A percentile compares a stretch with the other conserved stretches of the same genome.
phyloP scores from a whole-genome alignment of 257 asterid genomes.

The Ilex aquifolium region DNA sequence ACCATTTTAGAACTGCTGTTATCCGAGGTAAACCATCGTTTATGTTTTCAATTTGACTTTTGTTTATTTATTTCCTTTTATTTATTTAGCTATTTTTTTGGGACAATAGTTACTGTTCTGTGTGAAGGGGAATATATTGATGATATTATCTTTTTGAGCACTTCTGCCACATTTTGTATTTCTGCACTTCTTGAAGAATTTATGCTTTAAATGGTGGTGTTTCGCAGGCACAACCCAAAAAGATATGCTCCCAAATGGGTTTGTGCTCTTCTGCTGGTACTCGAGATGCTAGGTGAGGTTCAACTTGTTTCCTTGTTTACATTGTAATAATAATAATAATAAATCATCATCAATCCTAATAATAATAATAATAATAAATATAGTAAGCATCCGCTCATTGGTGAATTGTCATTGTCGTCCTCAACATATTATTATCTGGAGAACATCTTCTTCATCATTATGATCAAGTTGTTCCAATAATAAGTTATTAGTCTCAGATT shows the following conservation, averaged over 20 bases:
- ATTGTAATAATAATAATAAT: not conserved
- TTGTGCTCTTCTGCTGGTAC: constrained; percentile 59
- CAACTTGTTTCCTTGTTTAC: constrained; percentile 6
- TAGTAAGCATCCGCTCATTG: too few relatives aligned
- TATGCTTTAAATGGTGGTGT: constrained; percentile 11
- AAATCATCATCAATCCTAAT: too few relatives aligned
- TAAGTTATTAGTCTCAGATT: too few relatives aligned
- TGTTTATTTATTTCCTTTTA: not conserved
- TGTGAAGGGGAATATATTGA: not conserved
- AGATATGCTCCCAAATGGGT: constrained; percentile 58
- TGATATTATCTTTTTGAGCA: too few relatives aligned
- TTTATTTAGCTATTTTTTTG: not conserved
- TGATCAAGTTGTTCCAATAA: too few relatives aligned
- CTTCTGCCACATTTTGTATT: too few relatives aligned
- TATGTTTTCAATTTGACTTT: not conserved
- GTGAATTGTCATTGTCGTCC: too few relatives aligned
- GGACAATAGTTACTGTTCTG: not conserved
- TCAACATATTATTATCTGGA: too few relatives aligned
- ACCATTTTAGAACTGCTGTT: constrained; percentile 55
- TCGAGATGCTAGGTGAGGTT: constrained; percentile 48
- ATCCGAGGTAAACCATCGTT: constrained; percentile 41
- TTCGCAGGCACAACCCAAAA: constrained; percentile 43
- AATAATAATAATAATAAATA: too few relatives aligned
- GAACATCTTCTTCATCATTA: too few relatives aligned
- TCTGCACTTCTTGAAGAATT: too few relatives aligned